Evolutionary conservation across 2,329 filamentous ascomycete species (phyloP).

Genomic region (Fusarium albosuccineum): DNA sequence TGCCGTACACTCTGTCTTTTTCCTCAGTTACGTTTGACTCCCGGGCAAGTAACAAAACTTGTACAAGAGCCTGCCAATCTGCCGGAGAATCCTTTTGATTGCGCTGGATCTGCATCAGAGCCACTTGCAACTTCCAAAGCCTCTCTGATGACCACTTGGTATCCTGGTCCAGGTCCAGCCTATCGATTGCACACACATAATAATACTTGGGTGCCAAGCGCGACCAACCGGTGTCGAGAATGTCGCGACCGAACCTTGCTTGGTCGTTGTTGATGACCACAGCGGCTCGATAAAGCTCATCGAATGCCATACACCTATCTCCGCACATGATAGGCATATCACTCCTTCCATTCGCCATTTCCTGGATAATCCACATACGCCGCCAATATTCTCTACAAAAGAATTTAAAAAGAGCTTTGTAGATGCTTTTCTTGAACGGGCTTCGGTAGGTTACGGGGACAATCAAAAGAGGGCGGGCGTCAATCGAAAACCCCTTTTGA

Average conservation of each 20-base stretch:
- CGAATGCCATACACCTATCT: neutral
- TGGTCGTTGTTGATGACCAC: neutral
- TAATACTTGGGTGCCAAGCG: no score
- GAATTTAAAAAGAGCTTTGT: no score
- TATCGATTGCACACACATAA: neutral
- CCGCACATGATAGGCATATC: neutral
- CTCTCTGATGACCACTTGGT: neutral
- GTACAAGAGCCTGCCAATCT: neutral
- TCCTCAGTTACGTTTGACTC: neutral
- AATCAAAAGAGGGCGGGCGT: neutral
- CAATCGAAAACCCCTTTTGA: neutral
- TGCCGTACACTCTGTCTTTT: slow-evolving; percentile 10
- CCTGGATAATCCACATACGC: neutral
- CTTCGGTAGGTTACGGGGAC: neutral
- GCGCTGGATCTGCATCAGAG: neutral
- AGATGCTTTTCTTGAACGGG: neutral
- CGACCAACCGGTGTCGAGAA: neutral
- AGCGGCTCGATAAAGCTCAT: neutral
- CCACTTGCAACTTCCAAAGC: neutral
- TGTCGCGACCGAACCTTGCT: slow-evolving; percentile 1
- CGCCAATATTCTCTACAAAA: no score
- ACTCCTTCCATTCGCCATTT: neutral
- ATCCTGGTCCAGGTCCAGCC: neutral
- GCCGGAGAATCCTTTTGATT: neutral
- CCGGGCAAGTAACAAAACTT: neutral